phyloP scores from a whole-genome alignment of 2,329 filamentous ascomycete genomes.

The Fusarium anthophilum region DNA sequence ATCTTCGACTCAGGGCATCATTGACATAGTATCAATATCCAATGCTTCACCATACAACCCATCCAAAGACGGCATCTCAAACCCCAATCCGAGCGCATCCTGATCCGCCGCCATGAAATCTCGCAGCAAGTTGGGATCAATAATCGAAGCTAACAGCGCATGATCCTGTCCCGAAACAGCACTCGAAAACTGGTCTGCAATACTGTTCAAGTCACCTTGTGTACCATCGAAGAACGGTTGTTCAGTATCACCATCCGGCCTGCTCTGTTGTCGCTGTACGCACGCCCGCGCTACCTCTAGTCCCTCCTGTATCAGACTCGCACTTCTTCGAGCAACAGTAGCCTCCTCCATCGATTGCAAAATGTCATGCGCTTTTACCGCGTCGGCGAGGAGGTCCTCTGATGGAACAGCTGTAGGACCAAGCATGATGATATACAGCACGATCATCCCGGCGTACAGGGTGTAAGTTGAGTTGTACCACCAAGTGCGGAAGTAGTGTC shows the following conservation, averaged over 20 bases:
- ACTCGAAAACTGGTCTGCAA: neutral
- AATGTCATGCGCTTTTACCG: neutral
- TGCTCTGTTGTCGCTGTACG: neutral
- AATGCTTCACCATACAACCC: neutral
- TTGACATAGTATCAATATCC: neutral
- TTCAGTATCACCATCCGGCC: neutral
- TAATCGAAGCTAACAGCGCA: neutral
- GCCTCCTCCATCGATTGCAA: conserved; percentile 2
- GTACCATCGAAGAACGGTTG: neutral
- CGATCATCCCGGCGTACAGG: conserved; percentile 5
- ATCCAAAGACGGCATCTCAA: neutral
- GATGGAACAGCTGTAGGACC: neutral
- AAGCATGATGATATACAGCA: conserved; percentile 13
- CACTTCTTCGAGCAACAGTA: neutral
- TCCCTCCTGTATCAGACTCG: neutral
- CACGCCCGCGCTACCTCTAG: neutral
- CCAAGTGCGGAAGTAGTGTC: conserved; percentile 4
- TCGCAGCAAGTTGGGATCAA: neutral
- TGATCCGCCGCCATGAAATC: conserved; percentile 6
- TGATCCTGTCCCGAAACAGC: conserved; percentile 1
- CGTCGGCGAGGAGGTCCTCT: neutral
- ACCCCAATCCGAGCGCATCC: neutral
- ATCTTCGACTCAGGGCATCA: neutral
- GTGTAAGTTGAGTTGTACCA: conserved; percentile 12
- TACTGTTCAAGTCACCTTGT: neutral